Conservation (phyloP, 1,284 basidiomycete species). For the Bjerkandera adusta region DNA sequence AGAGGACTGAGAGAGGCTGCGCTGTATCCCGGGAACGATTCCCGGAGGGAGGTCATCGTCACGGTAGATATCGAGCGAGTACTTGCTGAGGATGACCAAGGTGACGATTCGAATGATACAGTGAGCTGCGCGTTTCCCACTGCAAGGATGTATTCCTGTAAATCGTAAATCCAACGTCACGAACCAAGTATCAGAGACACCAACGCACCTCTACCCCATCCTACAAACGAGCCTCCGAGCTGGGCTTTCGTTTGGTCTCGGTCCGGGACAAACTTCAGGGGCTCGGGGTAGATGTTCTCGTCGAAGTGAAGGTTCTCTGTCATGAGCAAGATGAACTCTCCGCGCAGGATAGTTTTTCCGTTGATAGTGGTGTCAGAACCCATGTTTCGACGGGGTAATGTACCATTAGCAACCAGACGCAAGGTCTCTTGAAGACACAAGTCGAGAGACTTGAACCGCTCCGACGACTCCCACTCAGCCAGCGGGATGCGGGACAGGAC, state of each 20-base stretch:
- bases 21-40: background rate
- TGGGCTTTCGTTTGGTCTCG: background rate
- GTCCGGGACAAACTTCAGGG: background rate
- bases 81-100: background rate
- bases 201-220: background rate
- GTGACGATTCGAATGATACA: background rate
- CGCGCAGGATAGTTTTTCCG: background rate
- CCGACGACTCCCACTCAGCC: background rate
- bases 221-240: background rate
- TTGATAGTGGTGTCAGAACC: background rate
- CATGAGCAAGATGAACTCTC: background rate
- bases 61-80: background rate
- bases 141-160: background rate
- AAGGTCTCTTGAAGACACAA: background rate
- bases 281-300: background rate
- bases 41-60: background rate
- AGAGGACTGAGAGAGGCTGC: background rate
- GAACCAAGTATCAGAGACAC: no score
- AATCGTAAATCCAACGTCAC: background rate
- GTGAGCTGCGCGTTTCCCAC: background rate
- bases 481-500: background rate
- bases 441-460: background rate
- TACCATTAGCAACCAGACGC: background rate
- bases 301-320: background rate
- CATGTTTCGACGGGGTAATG: background rate